These are phyloP conservation scores for Nicotiana rustica DNA, from an alignment of 305 asterid species.

Conservation along the genomic window DNA sequence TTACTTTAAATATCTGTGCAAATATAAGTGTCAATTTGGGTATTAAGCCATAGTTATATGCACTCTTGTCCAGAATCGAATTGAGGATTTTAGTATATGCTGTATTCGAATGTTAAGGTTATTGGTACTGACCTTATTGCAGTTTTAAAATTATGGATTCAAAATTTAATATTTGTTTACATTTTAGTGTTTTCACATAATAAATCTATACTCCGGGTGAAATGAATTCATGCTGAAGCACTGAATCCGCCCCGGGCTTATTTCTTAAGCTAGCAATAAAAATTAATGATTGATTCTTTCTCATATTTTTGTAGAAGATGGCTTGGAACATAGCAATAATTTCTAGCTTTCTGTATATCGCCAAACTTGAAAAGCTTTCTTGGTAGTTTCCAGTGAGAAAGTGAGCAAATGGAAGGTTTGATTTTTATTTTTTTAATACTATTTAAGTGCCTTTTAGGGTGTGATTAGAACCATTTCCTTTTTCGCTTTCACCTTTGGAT, in stretches of 20 bases:
- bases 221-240: no score
- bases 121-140: no score
- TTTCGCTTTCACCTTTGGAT: not conserved
- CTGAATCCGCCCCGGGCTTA: no score
- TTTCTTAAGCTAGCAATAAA: no score
- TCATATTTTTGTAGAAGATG: not conserved
- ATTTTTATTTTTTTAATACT: not conserved
- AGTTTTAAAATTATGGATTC: no score
- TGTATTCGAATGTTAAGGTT: no score
- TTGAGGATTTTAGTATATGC: no score
- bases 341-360: not conserved
- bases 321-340: not conserved
- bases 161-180: no score
- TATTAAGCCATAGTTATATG: not conserved
- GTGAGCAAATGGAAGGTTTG: not conserved
- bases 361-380: not conserved
- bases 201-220: no score
- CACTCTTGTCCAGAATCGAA: not conserved
- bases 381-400: not conserved
- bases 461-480: not conserved
- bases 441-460: no score
- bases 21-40: not conserved
- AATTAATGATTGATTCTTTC: no score
- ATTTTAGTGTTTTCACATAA: no score
- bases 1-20: not conserved